A percentile compares a stretch with the other conserved stretches of the same genome.
Evolutionary conservation across 495 filamentous ascomycete genomes (phyloP).

Genomic region (Hypoxylon fuscum): DNA sequence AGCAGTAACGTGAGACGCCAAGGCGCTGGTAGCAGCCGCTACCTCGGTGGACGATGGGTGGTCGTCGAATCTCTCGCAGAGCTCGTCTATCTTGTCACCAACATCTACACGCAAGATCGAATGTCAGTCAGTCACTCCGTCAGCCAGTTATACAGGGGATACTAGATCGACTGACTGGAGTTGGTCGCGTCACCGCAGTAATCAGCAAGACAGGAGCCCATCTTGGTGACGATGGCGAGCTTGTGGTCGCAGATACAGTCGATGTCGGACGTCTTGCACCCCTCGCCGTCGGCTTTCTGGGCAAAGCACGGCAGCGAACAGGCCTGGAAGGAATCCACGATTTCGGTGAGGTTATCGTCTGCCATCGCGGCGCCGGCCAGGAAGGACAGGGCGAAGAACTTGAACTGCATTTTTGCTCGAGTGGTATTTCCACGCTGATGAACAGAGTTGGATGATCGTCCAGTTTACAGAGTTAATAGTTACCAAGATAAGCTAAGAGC

Average conservation of each 20-base stretch:
- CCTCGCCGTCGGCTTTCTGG: neutral
- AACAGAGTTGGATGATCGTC: too few species aligned
- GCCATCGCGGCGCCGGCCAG: conserved; percentile 10
- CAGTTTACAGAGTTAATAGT: too few species aligned
- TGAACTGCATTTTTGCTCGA: conserved; percentile 19
- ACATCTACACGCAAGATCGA: neutral
- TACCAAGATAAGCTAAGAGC: too few species aligned
- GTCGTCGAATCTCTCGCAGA: conserved; percentile 9
- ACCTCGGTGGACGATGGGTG: conserved; percentile 5
- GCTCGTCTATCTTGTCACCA: neutral
- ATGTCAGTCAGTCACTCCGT: too few species aligned
- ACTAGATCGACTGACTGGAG: too few species aligned
- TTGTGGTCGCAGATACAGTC: conserved; percentile 6
- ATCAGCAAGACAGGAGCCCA: neutral
- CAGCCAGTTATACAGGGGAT: too few species aligned
- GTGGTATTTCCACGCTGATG: too few species aligned
- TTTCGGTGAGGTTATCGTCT: conserved; percentile 5
- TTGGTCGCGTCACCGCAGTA: neutral
- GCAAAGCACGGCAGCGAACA: conserved; percentile 7
- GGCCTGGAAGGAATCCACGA: conserved; percentile 5
- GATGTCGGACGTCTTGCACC: conserved; percentile 14
- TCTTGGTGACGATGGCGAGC: neutral
- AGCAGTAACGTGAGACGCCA: too few species aligned
- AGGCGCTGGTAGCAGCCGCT: conserved; percentile 3
- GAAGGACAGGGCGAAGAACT: conserved; percentile 6